Conservation (phyloP, 768 basidiomycete genomes). For the Collybiopsis luxurians region DNA sequence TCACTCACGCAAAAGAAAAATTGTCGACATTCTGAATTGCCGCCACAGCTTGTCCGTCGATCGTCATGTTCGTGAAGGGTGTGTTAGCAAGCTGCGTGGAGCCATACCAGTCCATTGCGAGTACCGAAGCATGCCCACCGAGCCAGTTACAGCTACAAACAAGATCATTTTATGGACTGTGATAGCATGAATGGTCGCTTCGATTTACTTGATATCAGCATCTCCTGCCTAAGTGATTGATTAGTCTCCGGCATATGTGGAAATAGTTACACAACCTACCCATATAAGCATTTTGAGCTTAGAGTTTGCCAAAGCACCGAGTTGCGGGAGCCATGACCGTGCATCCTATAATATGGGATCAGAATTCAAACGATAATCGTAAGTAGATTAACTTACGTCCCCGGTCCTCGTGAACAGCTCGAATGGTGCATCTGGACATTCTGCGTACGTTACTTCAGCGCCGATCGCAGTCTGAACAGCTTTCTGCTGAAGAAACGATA, state of each 20-base stretch:
- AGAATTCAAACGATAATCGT: neutral
- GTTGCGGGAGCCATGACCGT: slow-evolving; percentile 49
- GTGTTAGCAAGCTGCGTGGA: slow-evolving; percentile 33
- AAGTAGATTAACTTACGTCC: slow-evolving; percentile 39
- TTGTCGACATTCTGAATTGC: slow-evolving; percentile 64
- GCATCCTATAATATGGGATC: slow-evolving; percentile 37
- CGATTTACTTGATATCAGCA: slow-evolving; percentile 46
- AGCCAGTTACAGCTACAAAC: slow-evolving; percentile 44
- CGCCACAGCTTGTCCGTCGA: slow-evolving; percentile 49
- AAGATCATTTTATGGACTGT: neutral
- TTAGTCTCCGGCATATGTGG: slow-evolving; percentile 13
- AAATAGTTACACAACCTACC: slow-evolving; percentile 25
- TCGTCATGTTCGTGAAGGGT: slow-evolving; percentile 53
- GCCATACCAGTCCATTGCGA: slow-evolving; percentile 46
- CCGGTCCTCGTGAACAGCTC: slow-evolving; percentile 47
- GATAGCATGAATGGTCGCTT: neutral
- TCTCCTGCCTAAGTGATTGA: slow-evolving; percentile 36
- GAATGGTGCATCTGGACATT: slow-evolving; percentile 46
- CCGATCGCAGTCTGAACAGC: slow-evolving; percentile 46
- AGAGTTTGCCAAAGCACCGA: slow-evolving; percentile 44
- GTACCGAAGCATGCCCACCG: slow-evolving; percentile 39
- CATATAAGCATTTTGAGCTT: slow-evolving; percentile 42
- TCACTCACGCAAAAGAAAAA: slow-evolving; percentile 62
- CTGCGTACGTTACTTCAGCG: slow-evolving; percentile 43
- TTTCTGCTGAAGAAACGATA: slow-evolving; percentile 39